Conservation (phyloP, 768 basidiomycete genomes). For the Amanita rubescens region DNA sequence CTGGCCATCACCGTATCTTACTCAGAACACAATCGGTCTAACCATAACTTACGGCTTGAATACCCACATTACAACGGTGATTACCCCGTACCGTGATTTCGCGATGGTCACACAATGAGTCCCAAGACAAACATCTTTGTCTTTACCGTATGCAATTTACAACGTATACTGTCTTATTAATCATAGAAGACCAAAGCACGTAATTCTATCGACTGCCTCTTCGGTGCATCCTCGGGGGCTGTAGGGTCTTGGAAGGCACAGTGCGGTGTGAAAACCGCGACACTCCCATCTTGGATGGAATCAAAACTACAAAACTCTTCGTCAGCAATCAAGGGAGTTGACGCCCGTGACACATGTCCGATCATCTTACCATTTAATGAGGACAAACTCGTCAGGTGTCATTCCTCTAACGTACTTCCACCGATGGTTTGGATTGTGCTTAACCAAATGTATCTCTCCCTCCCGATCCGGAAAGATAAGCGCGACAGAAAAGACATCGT, state of each 20-base stretch:
- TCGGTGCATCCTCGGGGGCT: constrained; percentile 33
- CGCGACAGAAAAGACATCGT: constrained; percentile 38
- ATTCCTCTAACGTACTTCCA: constrained; percentile 46
- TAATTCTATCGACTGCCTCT: constrained; percentile 19
- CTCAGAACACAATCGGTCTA: too few relatives aligned
- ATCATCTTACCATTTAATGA: constrained; percentile 44
- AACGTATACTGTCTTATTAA: too few relatives aligned
- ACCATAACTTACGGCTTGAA: too few relatives aligned
- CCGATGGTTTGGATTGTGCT: constrained; percentile 36
- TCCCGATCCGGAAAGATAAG: constrained; percentile 42
- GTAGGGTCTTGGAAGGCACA: constrained; percentile 40
- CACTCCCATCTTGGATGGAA: constrained; percentile 28
- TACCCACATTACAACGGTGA: too few relatives aligned
- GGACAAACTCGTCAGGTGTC: constrained; percentile 40
- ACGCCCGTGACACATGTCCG: not conserved
- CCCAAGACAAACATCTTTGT: too few relatives aligned
- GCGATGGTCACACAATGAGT: too few relatives aligned
- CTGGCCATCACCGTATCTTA: too few relatives aligned
- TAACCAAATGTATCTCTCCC: constrained; percentile 44
- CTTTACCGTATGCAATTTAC: too few relatives aligned
- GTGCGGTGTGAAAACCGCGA: constrained; percentile 43
- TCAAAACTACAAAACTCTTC: constrained; percentile 24
- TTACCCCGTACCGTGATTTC: too few relatives aligned
- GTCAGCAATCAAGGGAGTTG: not conserved
- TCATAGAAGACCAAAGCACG: too few relatives aligned